Base-by-base conservation (phyloP, 345 rosid species). In the Eucalyptus pumila region DNA sequence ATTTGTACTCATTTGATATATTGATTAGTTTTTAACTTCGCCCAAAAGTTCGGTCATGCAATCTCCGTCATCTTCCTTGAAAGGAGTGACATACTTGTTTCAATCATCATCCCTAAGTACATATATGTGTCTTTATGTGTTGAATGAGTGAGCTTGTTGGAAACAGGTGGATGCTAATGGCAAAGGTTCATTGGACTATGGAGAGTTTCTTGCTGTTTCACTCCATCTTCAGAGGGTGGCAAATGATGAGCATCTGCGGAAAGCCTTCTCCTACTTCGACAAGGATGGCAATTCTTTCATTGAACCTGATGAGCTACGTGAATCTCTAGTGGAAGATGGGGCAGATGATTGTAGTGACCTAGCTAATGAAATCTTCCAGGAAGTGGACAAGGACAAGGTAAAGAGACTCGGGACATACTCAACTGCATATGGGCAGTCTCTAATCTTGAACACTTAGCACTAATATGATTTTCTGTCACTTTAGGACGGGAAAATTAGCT, bases 381-480 rank as follows among this genome's bases (percentile, higher is more conserved):
- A 98, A 96, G 99, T 98, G 88, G 99, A 98, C 92, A 97, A 96
- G 21, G 98, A 98, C 93, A 98, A 98, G 99, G 99, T 96, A 65
- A 91, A 86, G 50, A 80, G 87, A 42, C 21, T 40, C 6, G 4
- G 54, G 27, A 48, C 40, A 34, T 51, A 49, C 58, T 45, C 51
- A 85, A 85, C 47, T 34, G 40, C 32, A 42, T 32, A 52, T 11
- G 40, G 49, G 52, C 60, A 86, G 42, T 13, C 88, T 86, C 47
- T 65, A 87, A 69, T 87, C 87, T 37, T 15, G 67, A 49, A 34
- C 52, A 60, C 67, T 65, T 23, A 27, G 60, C 34, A 42, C 90
- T 90, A 88, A 93, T 87, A 56, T 45, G n/a, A 30, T 52, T 86
- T 9, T 88, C 21, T 34, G 47, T 48, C n/a, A 67, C 54, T 90